Base-by-base conservation (phyloP, 225 moss, liverwort and hornwort species). In the Marchantia paleacea region DNA sequence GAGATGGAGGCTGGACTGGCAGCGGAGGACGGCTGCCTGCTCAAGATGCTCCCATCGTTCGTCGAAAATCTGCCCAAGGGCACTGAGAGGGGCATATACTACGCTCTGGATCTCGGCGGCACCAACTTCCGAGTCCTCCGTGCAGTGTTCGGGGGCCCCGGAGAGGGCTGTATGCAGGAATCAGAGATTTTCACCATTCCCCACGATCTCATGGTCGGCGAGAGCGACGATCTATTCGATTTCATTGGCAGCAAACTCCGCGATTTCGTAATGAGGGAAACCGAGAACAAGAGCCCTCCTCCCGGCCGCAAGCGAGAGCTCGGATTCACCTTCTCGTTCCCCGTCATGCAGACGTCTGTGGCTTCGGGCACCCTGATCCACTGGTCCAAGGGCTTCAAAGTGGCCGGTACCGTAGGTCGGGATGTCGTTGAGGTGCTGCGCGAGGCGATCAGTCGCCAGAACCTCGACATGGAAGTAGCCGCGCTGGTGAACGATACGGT, bases 301-400 rank as follows among this genome's bases (percentile, higher is more conserved):
- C 76, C 57, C 48, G 90, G 87, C 62, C 88, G 87, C 54, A 68
- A 80, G 16, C 91, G 90, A 55, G 93, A 91, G 84, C 89, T 93
- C 47, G 93, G 93, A 66, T 93, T 93, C 73, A 93, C 93, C 72
- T 93, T 91, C 80, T 93, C 93, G 24, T 93, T 93, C 71, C 91
- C 91, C 18, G 90, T 91, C 66, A 87, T 86, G 81, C 93, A 93
- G 85, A 88, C 87, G 1, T 85, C 89, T 54, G 82, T 91, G 12
- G 84, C 90, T 65, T 82, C 87, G 48, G 93, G 93, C 63, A 80
- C 81, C 71, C 87, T 93, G 74, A 85, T 93, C 79, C 88, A 91
- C 73, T 93, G 93, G 93, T 90, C 91, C 50, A 93, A 93, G 83
- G 93, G 93, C 76, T 93, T 93, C 83, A 91, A 90, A 79, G 90